phyloP scores from a whole-genome alignment of 208 protist species.

The Sergeia podlipaevii region DNA sequence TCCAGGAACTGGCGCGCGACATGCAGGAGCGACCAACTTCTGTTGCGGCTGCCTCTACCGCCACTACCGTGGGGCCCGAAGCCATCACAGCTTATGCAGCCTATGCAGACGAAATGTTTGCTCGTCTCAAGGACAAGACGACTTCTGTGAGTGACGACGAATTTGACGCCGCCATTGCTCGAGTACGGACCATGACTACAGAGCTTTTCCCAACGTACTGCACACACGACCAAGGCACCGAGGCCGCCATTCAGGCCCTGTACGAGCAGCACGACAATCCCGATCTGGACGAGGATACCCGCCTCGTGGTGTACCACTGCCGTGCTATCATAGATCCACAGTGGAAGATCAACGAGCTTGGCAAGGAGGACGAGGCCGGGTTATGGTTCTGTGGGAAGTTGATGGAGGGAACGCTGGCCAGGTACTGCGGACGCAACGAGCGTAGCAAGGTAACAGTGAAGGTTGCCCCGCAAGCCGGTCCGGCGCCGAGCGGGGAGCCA shows the following conservation, averaged over 20 bases:
- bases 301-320: conserved; percentile 79
- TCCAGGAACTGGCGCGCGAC: conserved; percentile 46
- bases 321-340: conserved; percentile 60
- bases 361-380: conserved; percentile 24
- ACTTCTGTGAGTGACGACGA: conserved; percentile 23
- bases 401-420: conserved; percentile 41
- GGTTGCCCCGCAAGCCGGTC: conserved; percentile 42
- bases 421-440: conserved; percentile 62
- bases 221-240: conserved; percentile 21
- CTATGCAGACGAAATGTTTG: conserved; percentile 21
- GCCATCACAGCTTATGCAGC: conserved; percentile 11
- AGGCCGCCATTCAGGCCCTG: conserved; percentile 36
- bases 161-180: conserved; percentile 28
- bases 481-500: conserved; percentile 64
- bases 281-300: conserved; percentile 64
- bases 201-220: conserved; percentile 47
- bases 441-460: conserved; percentile 73
- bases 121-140: conserved; percentile 40
- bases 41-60: not conserved
- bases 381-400: conserved; percentile 81
- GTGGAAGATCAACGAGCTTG: conserved; percentile 55
- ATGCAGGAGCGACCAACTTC: not conserved
- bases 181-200: conserved; percentile 36
- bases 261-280: conserved; percentile 53
- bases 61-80: not conserved